Evolutionary conservation across 805 yeast genomes (phyloP).

Genomic region (Saturnispora serradocipensis): DNA sequence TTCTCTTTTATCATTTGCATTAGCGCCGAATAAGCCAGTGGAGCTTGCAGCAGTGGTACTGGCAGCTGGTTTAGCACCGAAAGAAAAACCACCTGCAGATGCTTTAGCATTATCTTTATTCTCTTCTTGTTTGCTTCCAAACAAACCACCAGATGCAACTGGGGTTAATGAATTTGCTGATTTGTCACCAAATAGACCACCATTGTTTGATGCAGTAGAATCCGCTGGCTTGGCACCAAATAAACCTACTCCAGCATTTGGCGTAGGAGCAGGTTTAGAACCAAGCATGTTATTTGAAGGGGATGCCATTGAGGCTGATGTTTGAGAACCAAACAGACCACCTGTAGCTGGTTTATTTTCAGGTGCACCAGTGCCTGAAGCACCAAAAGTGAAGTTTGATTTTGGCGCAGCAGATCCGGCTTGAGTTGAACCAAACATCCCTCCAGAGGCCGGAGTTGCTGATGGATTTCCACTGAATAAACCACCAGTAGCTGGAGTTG

Average conservation of each 20-base stretch:
- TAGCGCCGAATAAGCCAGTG: slow-evolving; percentile 7
- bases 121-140: background rate
- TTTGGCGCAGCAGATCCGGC: slow-evolving; percentile 11
- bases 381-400: slow-evolving; percentile 16
- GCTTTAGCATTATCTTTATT: background rate
- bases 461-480: slow-evolving; percentile 6
- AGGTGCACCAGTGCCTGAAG: slow-evolving; percentile 7
- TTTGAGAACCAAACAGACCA: slow-evolving; percentile 5
- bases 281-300: background rate
- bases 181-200: background rate
- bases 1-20: slow-evolving; percentile 6
- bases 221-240: background rate
- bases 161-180: slow-evolving; percentile 3
- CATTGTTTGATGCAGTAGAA: background rate
- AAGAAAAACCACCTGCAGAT: slow-evolving; percentile 2
- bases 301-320: slow-evolving; percentile 1
- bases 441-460: slow-evolving; percentile 5
- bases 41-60: slow-evolving; percentile 9
- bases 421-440: background rate
- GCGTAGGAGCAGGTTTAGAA: slow-evolving; percentile 4
- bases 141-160: background rate
- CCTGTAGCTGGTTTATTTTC: background rate
- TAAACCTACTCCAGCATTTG: background rate
- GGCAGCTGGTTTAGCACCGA: slow-evolving; percentile 3
- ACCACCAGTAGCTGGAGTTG: background rate